Evolutionary conservation across 352 stramenopile genomes (phyloP).

Genomic region (Phytophthora idaei): DNA sequence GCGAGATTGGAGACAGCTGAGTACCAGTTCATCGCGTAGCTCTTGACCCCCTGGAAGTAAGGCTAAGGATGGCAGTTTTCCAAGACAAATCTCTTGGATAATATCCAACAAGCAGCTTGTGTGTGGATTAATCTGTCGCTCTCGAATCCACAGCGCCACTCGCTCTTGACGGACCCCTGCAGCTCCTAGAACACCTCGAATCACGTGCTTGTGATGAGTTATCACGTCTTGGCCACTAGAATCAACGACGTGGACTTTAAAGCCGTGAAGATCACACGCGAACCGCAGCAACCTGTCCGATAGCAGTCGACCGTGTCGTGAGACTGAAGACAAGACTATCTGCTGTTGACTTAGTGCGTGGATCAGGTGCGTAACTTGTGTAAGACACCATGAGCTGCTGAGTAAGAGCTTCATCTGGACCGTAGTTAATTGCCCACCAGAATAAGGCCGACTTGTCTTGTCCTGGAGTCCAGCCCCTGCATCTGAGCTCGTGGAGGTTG

Average conservation of each 20-base stretch:
- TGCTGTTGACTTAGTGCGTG: slow-evolving; percentile 41
- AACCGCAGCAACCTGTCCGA: slow-evolving; percentile 40
- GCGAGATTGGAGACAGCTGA: slow-evolving; percentile 44
- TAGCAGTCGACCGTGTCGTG: slow-evolving; percentile 10
- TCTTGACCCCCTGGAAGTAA: slow-evolving; percentile 33
- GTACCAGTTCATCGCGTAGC: slow-evolving; percentile 42
- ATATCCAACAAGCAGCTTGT: slow-evolving; percentile 25
- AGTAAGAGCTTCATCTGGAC: slow-evolving; percentile 36
- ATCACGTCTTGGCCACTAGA: background rate
- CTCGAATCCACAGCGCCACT: slow-evolving; percentile 41
- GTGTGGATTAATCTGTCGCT: slow-evolving; percentile 12
- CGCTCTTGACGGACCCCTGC: slow-evolving; percentile 45
- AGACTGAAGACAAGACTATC: slow-evolving; percentile 33
- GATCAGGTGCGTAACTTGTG: slow-evolving; percentile 41
- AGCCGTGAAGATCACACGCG: slow-evolving; percentile 43
- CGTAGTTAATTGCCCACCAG: slow-evolving; percentile 6
- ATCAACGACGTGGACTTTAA: slow-evolving; percentile 36
- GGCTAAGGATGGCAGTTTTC: slow-evolving; percentile 42
- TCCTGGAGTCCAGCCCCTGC: background rate
- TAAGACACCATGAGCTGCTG: slow-evolving; percentile 41
- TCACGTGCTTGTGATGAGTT: background rate
- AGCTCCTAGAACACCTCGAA: slow-evolving; percentile 18
- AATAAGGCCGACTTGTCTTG: slow-evolving; percentile 17
- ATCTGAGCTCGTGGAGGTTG: slow-evolving; percentile 2
- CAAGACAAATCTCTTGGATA: slow-evolving; percentile 40